Percentiles rank a stretch among this genome's conserved stretches.
Conservation (phyloP, 2,329 filamentous ascomycete species). For the Stachybotrys chartarum region DNA sequence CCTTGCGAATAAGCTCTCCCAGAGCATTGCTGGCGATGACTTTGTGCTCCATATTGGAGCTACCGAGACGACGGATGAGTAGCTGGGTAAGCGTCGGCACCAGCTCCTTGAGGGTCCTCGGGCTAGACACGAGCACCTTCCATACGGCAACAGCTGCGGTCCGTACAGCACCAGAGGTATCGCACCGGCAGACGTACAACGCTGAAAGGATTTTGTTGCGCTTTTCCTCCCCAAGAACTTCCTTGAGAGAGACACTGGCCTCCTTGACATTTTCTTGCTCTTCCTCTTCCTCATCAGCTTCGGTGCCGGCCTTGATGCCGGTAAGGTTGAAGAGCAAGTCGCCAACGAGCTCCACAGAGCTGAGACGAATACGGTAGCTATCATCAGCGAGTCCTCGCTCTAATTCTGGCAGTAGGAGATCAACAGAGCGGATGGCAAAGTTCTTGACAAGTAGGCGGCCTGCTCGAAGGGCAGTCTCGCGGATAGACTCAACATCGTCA, state of each 20-base stretch:
- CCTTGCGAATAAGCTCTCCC: conserved; percentile 93
- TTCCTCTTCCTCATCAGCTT: conserved; percentile 73
- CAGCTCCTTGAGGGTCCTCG: conserved; percentile 87
- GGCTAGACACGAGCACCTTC: conserved; percentile 93
- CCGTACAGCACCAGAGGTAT: conserved; percentile 87
- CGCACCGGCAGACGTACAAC: conserved; percentile 93
- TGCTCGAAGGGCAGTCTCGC: conserved; percentile 90
- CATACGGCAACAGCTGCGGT: conserved; percentile 87
- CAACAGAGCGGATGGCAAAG: conserved; percentile 90
- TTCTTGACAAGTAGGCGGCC: conserved; percentile 96
- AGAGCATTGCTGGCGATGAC: conserved; percentile 96
- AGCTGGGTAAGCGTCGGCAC: conserved; percentile 92
- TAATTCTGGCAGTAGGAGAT: conserved; percentile 86
- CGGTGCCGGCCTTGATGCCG: conserved; percentile 74
- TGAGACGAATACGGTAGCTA: conserved; percentile 94
- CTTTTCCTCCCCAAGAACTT: conserved; percentile 91
- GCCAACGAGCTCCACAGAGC: conserved; percentile 94
- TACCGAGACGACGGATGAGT: conserved; percentile 87
- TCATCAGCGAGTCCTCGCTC: conserved; percentile 96
- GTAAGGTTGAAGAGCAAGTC: conserved; percentile 97
- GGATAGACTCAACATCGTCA: conserved; percentile 92
- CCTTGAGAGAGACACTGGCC: conserved; percentile 85
- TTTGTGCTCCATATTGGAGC: conserved; percentile 97
- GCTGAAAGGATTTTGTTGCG: conserved; percentile 96
- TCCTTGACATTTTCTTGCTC: conserved; percentile 72